Base-by-base conservation (phyloP, 2,329 filamentous ascomycete species). In the Neonectria coccinea region DNA sequence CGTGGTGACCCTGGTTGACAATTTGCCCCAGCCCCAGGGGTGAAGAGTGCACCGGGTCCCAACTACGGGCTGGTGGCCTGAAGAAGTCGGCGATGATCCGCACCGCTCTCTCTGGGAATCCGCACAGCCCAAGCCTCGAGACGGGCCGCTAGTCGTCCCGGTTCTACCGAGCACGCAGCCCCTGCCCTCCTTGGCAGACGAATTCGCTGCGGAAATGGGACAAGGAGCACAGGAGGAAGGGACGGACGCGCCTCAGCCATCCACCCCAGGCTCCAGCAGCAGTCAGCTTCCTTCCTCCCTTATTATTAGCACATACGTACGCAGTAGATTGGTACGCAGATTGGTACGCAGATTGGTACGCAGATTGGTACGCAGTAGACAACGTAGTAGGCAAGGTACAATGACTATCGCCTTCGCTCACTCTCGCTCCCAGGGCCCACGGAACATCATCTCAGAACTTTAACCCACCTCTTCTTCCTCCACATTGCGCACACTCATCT, bases 1-100 rank as follows among this genome's bases (percentile, higher is more conserved):
- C 56, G 47, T 42, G 63, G 61, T 68, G 63, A 65, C 65, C 66
- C 55, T 64, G 66, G 59, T 62, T 72, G 65, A 73, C 70, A 73
- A 73, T 73, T 73, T 73, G 61, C 67, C 64, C 59, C 63, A 70
- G 65, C 65, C 61, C 54, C 70, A 62, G 70, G 48, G 68, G 61
- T 63, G 36, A 41, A n/a, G 45, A 31, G 54, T 11, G 16, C 14
- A 10, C 22, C 20, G 16, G 67, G 71, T 73, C 60, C 39, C 27
- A 70, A 69, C 55, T 47, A 64, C 31, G 11, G 8, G 8, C 11
- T 20, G n/a, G 12, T n/a, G 8, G 31, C 31, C 16, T 14, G 12
- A 20, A 47, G 4, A 8, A 11, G 11, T 16, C 8, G 41, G 29
- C 16, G 14, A 14, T 36, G 27, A 52, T 56, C 22, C 25, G 20